Base-by-base conservation (phyloP, 2,329 filamentous ascomycete species). In the Ophiognomonia clavigignenti-juglandacearum region DNA sequence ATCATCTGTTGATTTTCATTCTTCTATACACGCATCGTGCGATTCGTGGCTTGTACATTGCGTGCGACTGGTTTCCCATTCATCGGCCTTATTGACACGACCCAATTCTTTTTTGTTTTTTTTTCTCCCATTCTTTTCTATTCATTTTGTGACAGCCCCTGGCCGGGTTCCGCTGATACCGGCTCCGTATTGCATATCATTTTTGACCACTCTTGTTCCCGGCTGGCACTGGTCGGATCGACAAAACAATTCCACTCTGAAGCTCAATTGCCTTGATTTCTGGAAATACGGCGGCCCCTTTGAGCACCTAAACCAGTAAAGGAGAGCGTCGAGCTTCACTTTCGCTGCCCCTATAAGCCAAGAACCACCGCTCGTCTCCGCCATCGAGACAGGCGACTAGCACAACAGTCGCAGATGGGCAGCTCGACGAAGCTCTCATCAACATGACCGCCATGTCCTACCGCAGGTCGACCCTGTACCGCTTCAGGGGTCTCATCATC, bases 381-480 rank as follows among this genome's bases (percentile, higher is more conserved):
- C 43, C 24, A 35, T n/a, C 10, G 14, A n/a, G 42, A n/a, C n/a
- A n/a, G n/a, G 26, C 39, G 39, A 22, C 13, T 27, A 44, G 32
- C 11, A 23, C 20, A 39, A 19, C 27, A 43, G 14, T 31, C 23
- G 16, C 34, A 38, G 42, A 51, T 51, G 49, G 49, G 49, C 45
- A 37, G 22, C 36, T 22, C 20, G 20, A 22, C 20, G 20, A 22
- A 35, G 31, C 38, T 16, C 13, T 43, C 38, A 23, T 34, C 32
- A 41, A 36, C 20, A 41, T 45, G 45, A 48, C 45, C 39, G 45
- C 49, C 39, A 51, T 51, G 49, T 48, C 49, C 35, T 51, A 51
- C 34, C 49, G 49, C 34, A 46, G 49, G 41, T 51, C 49, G 26
- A 23, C 41, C 19, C 41, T 51, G 26, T 51, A 51, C 26, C 49